Base-by-base conservation (phyloP, 768 basidiomycete genomes). In the Lentinus tigrinus region DNA sequence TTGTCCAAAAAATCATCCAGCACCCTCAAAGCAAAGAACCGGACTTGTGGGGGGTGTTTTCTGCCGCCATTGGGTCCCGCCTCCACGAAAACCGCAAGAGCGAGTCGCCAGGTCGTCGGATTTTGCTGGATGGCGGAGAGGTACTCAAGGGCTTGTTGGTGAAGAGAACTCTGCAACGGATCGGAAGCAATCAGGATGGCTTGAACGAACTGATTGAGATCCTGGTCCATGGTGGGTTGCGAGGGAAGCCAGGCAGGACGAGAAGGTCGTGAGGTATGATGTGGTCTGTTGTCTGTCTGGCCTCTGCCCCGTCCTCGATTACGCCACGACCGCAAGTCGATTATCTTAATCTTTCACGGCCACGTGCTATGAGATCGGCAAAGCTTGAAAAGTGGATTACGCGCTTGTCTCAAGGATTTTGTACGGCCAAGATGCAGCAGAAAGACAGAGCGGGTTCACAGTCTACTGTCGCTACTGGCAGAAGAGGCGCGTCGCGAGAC, bases 131-230 rank as follows among this genome's bases (percentile, higher is more conserved):
- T 79, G 55, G 80, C 83, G 27, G 84, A 80, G 31, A 98, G 78
- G 72, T 90, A 98, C 55, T 88, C 85, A 64, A 97, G 78, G 34
- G 95, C 95, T 71, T 95, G 88, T 57, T 87, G 88, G 73, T 95
- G 91, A 34, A 96, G 74, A 26, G 81, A 70, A 54, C 76, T 77
- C 72, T 87, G 89, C 14, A 78, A 75, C 53, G 88, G 89, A 77
- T 94, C 88, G 59, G 89, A 89, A 50, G 94, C 95, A 75, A 96
- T 88, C 69, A 82, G 76, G 73, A 95, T 93, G 47, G 95, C 95
- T 74, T 88, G 89, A 17, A 90, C 85, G 62, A 91, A 78, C 70
- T 84, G 88, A 64, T 88, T 83, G 65, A 88, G 78, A 75, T 89
- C 85, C 68, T 83, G 85, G 37, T 91, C 87, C 91, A 91, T 91